These are phyloP conservation scores for Heliamphora pulchella DNA, from an alignment of 179 eudicot genomes.

Conservation along the genomic window DNA sequence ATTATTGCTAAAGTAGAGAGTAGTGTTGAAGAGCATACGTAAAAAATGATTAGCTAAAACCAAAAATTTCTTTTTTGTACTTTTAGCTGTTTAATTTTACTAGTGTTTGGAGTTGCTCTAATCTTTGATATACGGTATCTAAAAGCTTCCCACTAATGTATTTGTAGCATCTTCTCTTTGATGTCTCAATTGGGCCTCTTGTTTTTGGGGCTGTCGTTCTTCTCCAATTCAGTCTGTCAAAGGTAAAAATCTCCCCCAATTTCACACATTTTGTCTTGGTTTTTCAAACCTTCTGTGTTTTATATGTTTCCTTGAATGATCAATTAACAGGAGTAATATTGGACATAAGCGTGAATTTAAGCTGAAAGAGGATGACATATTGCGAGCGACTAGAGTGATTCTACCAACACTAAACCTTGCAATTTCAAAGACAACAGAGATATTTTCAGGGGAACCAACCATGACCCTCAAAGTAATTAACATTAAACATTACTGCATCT, in stretches of 20 bases:
- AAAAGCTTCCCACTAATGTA: neutral
- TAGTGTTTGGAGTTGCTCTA: too few relatives aligned
- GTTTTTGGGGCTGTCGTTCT: constrained; percentile 63
- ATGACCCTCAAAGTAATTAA: constrained; percentile 73
- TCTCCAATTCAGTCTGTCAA: constrained; percentile 50
- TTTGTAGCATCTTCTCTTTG: constrained; percentile 60
- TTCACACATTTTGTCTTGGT: neutral
- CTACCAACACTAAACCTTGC: constrained; percentile 69
- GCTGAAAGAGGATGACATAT: constrained; percentile 67
- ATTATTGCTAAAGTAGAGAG: too few relatives aligned
- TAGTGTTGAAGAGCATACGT: too few relatives aligned
- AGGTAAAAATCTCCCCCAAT: constrained; percentile 32
- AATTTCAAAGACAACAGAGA: constrained; percentile 44
- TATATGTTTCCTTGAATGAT: constrained; percentile 7
- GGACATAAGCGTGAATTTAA: constrained; percentile 30
- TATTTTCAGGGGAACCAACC: constrained; percentile 94
- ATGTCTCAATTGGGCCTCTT: constrained; percentile 77
- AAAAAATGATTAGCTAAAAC: too few relatives aligned
- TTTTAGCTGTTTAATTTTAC: too few relatives aligned
- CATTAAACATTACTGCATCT: neutral
- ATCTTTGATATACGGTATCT: constrained; percentile 5
- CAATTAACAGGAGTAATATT: constrained; percentile 35
- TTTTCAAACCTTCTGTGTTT: neutral
- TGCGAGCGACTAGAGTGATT: constrained; percentile 50
- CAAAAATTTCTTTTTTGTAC: too few relatives aligned